These are phyloP conservation scores for Phytophthora foliorum DNA, from an alignment of 352 stramenopile genomes.

Conservation along the genomic window DNA sequence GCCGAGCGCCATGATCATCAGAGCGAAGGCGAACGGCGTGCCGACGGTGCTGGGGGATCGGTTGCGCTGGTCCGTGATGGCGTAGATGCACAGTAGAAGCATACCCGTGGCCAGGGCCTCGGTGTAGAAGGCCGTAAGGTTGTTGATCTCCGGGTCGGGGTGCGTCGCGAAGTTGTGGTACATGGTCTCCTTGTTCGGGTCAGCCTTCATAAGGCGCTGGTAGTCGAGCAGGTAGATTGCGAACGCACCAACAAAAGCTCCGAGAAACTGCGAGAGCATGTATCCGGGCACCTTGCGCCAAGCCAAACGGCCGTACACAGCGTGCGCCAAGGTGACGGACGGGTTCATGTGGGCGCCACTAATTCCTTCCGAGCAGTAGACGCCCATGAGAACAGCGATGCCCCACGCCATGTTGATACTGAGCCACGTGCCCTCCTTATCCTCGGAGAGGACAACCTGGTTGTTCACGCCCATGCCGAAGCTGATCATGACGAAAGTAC, in stretches of 20 bases:
- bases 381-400: constrained; percentile 63
- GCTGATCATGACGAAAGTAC: constrained; percentile 58
- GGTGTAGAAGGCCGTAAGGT: constrained; percentile 61
- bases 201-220: constrained; percentile 48
- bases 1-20: constrained; percentile 68
- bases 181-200: constrained; percentile 55
- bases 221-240: constrained; percentile 64
- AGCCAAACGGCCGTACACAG: constrained; percentile 49
- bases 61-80: constrained; percentile 66
- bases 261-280: constrained; percentile 48
- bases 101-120: constrained; percentile 64
- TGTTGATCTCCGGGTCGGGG: constrained; percentile 48
- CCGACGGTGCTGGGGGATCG: constrained; percentile 43
- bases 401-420: constrained; percentile 70
- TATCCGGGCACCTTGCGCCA: constrained; percentile 64
- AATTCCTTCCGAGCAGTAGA: constrained; percentile 61
- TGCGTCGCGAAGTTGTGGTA: constrained; percentile 63
- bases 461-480: constrained; percentile 76
- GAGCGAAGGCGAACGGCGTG: constrained; percentile 52
- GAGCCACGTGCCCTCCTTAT: constrained; percentile 63
- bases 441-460: constrained; percentile 58
- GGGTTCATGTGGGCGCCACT: constrained; percentile 73
- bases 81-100: constrained; percentile 65
- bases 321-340: constrained; percentile 64
- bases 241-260: constrained; percentile 49